Evolutionary conservation across 1,284 basidiomycete species (phyloP).

Genomic region (Boletellus deceptivus): DNA sequence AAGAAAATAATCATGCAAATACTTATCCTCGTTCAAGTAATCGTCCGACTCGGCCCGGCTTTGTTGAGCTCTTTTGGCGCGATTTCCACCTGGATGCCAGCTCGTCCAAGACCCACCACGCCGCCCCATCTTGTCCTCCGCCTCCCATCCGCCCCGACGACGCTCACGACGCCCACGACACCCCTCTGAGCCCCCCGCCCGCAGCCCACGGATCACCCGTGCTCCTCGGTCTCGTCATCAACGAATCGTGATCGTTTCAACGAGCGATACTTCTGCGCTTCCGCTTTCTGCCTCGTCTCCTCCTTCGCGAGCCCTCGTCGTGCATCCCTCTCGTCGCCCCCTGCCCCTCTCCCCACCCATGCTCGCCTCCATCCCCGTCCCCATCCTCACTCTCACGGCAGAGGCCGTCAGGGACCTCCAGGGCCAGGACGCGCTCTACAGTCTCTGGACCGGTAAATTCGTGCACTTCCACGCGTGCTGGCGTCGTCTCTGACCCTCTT

Average conservation of each 20-base stretch:
- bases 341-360: conserved; percentile 30
- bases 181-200: not conserved
- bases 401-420: conserved; percentile 66
- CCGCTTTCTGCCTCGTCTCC: conserved; percentile 16
- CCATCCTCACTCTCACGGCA: conserved; percentile 60
- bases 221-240: conserved; percentile 20
- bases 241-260: conserved; percentile 30
- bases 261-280: not conserved
- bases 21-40: too few relatives aligned
- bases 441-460: conserved; percentile 60
- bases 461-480: not conserved
- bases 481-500: conserved; percentile 5
- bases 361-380: conserved; percentile 52
- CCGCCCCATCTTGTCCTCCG: too few relatives aligned
- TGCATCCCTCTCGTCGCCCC: conserved; percentile 12
- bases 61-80: conserved; percentile 9
- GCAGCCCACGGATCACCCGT: conserved; percentile 21
- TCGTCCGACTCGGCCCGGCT: conserved; percentile 16
- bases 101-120: conserved; percentile 4
- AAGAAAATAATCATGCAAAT: too few relatives aligned
- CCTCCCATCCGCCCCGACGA: not conserved
- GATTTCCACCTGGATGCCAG: conserved; percentile 23
- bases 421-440: conserved; percentile 58
- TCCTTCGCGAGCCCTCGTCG: conserved; percentile 15
- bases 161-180: not conserved